Evolutionary conservation across 495 filamentous ascomycete genomes (phyloP).

Genomic region (Hapsidospora chrysogenum): DNA sequence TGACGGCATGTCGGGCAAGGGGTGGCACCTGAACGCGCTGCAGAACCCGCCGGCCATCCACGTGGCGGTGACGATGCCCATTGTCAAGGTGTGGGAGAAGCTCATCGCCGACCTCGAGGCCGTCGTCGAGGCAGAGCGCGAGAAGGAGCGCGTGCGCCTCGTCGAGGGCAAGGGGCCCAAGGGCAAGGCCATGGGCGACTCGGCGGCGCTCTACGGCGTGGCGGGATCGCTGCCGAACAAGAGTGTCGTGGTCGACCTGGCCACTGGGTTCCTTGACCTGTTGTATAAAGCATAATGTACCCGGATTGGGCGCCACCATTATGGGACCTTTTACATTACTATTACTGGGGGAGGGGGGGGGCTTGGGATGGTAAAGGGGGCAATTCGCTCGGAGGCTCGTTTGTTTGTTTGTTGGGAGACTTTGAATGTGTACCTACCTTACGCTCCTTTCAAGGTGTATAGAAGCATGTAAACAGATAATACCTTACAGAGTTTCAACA

Average conservation of each 20-base stretch:
- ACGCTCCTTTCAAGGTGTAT: too few species aligned
- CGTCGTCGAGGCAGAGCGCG: conserved; percentile 61
- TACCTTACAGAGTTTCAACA: too few species aligned
- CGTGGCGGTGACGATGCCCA: conserved; percentile 83
- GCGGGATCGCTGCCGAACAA: conserved; percentile 92
- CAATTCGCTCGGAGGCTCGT: too few species aligned
- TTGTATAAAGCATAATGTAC: conserved; percentile 73
- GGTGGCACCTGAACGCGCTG: conserved; percentile 93
- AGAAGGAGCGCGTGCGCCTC: conserved; percentile 42
- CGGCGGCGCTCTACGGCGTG: conserved; percentile 84
- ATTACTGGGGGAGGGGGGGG: too few species aligned
- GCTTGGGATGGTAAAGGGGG: too few species aligned
- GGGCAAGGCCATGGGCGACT: conserved; percentile 50
- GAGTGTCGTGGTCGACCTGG: conserved; percentile 79
- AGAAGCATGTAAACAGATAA: too few species aligned
- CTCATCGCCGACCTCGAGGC: conserved; percentile 62
- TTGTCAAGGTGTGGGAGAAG: conserved; percentile 61
- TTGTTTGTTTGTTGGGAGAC: conserved; percentile 9
- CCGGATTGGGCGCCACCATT: too few species aligned
- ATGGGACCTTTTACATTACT: too few species aligned
- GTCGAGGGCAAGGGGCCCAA: conserved; percentile 63
- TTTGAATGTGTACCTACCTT: too few species aligned
- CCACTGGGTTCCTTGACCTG: conserved; percentile 83
- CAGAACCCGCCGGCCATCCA: conserved; percentile 91
- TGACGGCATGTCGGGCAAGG: conserved; percentile 61